Evolutionary conservation across 106 monocot genomes (phyloP), one percentile per base, ranked within the genome.

Genomic region (Allium fistulosum): DNA sequence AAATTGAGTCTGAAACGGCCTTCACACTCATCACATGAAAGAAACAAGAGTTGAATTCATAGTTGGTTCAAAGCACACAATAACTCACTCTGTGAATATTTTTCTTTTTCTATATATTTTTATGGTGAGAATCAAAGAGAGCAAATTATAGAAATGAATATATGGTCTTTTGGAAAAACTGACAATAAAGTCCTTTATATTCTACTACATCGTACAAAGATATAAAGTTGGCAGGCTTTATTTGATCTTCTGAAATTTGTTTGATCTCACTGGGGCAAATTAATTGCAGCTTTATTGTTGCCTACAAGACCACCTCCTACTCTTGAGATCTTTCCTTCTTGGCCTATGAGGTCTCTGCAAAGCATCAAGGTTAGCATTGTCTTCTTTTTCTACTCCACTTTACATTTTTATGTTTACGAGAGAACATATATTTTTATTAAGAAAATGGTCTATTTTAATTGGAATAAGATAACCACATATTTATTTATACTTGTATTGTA

Each of bases 281-380:
- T 37, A 49, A 22, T 12, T 58, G 81, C 83, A 91, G 95, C 80
- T 58, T 85, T 83, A 82, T 58, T 37, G 37, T 37, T 73, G 65
- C 58, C 94, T 48, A 48, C 71, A 53, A 83, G 75, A 62, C 95
- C 88, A 62, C 88, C 88, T 65, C 88, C 91, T 22, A 95, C 91
- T 51, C 95, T 95, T 60, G 91, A 95, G 69, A 95, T 95, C 78
- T 95, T 95, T 75, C 88, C 95, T 48, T 91, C 95, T 68, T 91
- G 91, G 91, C 95, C 95, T 77, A 91, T 91, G 79, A 85, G 85
- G 62, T 74, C 70, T 61, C 87, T 79, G 46, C 82, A 81, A 59
- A 59, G 71, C 15, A 73, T 67, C 71, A 73, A 61, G 51, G 87
- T 87, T 37, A 1, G 37, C 1, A 37, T 37, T 37, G 37, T 2